These are phyloP conservation scores for Nemophila menziesii DNA, from an alignment of 257 asterid species.

Conservation along the genomic window DNA sequence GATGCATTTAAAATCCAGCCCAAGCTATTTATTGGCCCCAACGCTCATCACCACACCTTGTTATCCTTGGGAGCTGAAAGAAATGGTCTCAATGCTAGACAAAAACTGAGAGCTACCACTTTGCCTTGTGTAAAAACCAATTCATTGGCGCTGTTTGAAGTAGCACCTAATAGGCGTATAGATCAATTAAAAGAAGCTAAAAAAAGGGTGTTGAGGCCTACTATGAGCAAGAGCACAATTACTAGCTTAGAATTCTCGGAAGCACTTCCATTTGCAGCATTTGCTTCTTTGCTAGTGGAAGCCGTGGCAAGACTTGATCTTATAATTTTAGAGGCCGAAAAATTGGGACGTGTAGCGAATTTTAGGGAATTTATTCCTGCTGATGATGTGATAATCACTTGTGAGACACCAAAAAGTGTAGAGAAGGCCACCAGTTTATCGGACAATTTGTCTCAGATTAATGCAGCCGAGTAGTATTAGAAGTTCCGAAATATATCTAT, in stretches of 20 bases:
- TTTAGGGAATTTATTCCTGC: constrained; percentile 52
- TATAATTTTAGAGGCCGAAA: constrained; percentile 73
- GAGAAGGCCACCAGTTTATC: constrained; percentile 12
- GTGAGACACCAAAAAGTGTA: constrained; percentile 17
- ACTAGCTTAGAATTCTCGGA: constrained; percentile 75
- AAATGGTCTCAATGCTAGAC: constrained; percentile 12
- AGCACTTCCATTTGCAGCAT: constrained; percentile 84
- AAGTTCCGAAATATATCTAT: no score
- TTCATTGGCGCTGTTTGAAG: constrained; percentile 38
- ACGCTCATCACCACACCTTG: constrained; percentile 18
- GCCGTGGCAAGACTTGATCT: constrained; percentile 77
- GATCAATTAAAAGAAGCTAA: constrained; percentile 28
- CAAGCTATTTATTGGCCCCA: constrained; percentile 46
- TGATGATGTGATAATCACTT: constrained; percentile 22
- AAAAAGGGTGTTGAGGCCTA: constrained; percentile 43
- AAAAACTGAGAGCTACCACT: no score
- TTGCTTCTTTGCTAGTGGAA: constrained; percentile 75
- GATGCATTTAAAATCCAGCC: constrained; percentile 67
- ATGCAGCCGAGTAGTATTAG: constrained; percentile 28
- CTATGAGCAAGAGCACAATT: constrained; percentile 53
- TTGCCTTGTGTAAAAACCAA: constrained; percentile 51
- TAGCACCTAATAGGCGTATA: constrained; percentile 40
- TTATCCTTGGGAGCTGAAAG: constrained; percentile 25
- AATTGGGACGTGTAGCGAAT: constrained; percentile 59
- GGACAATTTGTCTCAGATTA: constrained; percentile 33